These are phyloP conservation scores for Kewa caespitosa DNA, from an alignment of 179 eudicot genomes.

Conservation along the genomic window DNA sequence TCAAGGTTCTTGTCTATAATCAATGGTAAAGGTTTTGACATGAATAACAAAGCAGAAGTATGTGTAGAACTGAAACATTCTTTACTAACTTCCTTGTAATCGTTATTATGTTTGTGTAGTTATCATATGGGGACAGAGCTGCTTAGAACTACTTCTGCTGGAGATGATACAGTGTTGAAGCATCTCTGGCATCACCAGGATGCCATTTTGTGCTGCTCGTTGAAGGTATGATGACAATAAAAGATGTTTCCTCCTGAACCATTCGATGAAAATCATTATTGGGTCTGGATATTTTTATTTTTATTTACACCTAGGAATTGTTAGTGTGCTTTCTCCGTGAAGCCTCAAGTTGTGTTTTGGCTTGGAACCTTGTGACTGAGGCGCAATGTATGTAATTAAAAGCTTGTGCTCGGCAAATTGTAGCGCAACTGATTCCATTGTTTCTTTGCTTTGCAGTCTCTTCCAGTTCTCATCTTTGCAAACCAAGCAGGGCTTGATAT, in stretches of 20 bases:
- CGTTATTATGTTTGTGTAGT: slow-evolving; percentile 26
- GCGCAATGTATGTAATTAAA: neutral
- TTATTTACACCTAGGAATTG: neutral
- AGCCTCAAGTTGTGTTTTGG: neutral
- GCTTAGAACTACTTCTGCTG: slow-evolving; percentile 32
- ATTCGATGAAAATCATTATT: neutral
- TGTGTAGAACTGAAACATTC: neutral
- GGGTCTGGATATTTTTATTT: neutral
- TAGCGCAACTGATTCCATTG: neutral
- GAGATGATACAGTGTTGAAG: slow-evolving; percentile 40
- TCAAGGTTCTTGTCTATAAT: too few species aligned
- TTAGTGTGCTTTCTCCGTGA: neutral
- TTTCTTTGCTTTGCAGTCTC: slow-evolving; percentile 36
- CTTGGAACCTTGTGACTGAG: neutral
- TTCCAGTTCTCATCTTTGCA: slow-evolving; percentile 47
- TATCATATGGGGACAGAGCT: slow-evolving; percentile 38
- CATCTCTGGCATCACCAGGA: slow-evolving; percentile 50
- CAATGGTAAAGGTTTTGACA: too few species aligned
- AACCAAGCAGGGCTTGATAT: slow-evolving; percentile 50
- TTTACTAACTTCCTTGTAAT: neutral
- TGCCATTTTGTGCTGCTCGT: slow-evolving; percentile 54
- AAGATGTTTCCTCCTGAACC: neutral
- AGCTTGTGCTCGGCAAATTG: neutral
- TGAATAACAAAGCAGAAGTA: too few species aligned
- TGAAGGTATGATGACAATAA: slow-evolving; percentile 36